Conservation (phyloP, 495 filamentous ascomycete genomes). For the Podospora pseudoanserina region DNA sequence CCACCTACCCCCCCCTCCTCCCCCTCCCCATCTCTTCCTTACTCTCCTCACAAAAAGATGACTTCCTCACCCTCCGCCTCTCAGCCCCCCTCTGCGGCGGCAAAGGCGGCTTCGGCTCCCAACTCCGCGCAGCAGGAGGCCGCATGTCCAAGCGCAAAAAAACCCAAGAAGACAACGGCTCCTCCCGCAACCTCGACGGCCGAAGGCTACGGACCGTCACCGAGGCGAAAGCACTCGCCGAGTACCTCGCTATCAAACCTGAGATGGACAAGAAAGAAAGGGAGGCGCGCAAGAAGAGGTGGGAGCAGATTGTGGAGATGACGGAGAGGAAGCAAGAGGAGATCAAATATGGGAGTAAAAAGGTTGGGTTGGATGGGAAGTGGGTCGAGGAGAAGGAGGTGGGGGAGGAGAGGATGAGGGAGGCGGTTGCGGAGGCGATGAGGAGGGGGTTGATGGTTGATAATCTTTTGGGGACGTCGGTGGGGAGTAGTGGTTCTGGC, state of each 20-base stretch:
- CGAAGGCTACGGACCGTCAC: constrained; percentile 85
- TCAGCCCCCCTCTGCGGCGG: constrained; percentile 74
- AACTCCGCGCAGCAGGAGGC: constrained; percentile 91
- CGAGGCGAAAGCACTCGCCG: constrained; percentile 90
- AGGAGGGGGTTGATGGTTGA: constrained; percentile 59
- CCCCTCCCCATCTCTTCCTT: constrained; percentile 49
- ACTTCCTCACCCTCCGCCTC: constrained; percentile 77
- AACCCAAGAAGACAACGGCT: constrained; percentile 76
- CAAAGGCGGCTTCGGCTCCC: constrained; percentile 96
- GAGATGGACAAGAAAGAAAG: constrained; percentile 94
- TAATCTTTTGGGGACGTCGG: constrained; percentile 46
- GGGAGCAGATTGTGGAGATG: constrained; percentile 78
- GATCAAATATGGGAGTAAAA: constrained; percentile 63
- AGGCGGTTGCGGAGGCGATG: constrained; percentile 77
- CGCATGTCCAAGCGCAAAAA: constrained; percentile 96
- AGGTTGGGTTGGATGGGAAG: constrained; percentile 69
- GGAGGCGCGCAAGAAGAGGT: constrained; percentile 72
- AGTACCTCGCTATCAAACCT: constrained; percentile 92
- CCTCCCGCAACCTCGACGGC: constrained; percentile 89
- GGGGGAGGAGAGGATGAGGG: constrained; percentile 72
- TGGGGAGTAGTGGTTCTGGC: constrained; percentile 19
- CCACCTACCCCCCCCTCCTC: constrained; percentile 54
- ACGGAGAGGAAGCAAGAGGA: constrained; percentile 80
- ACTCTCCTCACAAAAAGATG: constrained; percentile 37
- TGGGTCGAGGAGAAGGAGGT: constrained; percentile 95